A percentile compares a stretch with the other conserved stretches of the same genome.
These are phyloP conservation scores for Diaporthe vaccinii DNA, from an alignment of 2,329 filamentous ascomycete species.

Conservation along the genomic window DNA sequence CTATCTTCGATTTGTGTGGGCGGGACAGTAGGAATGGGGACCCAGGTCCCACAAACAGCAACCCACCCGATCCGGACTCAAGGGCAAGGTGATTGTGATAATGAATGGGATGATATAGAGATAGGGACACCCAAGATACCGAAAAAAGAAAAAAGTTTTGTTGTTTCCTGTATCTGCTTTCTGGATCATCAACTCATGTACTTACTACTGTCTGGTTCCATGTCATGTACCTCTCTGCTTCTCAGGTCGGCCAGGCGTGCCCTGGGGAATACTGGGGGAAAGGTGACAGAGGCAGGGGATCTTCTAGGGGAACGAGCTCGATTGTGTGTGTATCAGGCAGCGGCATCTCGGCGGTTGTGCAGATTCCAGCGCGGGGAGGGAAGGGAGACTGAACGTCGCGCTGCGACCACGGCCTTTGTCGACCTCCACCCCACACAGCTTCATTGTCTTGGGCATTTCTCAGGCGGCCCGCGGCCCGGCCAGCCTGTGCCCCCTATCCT, in stretches of 20 bases:
- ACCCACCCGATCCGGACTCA: background rate
- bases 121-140: slow-evolving; percentile 26
- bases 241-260: background rate
- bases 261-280: background rate
- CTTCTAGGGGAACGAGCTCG: background rate
- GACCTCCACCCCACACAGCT: background rate
- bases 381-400: background rate
- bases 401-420: background rate
- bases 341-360: background rate
- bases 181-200: slow-evolving; percentile 30
- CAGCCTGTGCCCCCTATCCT: background rate
- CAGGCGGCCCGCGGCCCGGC: background rate
- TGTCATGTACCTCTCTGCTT: background rate
- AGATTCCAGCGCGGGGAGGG: background rate
- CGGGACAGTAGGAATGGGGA: slow-evolving; percentile 22
- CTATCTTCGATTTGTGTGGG: slow-evolving; percentile 6
- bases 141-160: slow-evolving; percentile 31
- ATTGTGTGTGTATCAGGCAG: background rate
- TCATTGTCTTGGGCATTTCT: background rate
- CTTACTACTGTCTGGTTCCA: slow-evolving; percentile 2
- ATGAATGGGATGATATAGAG: slow-evolving; percentile 37
- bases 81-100: slow-evolving; percentile 18
- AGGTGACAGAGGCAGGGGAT: background rate
- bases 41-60: slow-evolving; percentile 3
- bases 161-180: slow-evolving; percentile 14